Evolutionary conservation across 2,329 filamentous ascomycete species (phyloP).

Genomic region (Rhytidhysteron rufulum): DNA sequence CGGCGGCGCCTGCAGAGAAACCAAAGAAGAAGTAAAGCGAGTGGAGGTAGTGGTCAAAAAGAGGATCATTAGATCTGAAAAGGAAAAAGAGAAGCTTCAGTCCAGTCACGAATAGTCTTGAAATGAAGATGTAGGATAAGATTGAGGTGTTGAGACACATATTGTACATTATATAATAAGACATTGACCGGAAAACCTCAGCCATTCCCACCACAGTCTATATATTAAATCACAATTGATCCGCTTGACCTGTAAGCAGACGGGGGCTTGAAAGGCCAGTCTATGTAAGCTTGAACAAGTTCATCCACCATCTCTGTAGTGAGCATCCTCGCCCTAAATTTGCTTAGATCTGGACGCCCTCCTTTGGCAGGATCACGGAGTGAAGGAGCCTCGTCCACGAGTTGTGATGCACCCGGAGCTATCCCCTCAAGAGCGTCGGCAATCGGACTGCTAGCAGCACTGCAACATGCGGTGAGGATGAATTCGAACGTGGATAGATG

Average conservation of each 20-base stretch:
- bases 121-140: too few species aligned
- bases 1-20: constrained; percentile 1
- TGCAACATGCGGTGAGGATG: constrained; percentile 19
- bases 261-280: constrained; percentile 32
- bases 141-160: too few species aligned
- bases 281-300: constrained; percentile 24
- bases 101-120: too few species aligned
- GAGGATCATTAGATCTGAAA: too few species aligned
- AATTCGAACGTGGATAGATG: constrained; percentile 25
- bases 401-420: constrained; percentile 23
- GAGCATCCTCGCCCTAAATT: constrained; percentile 26
- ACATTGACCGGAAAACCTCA: too few species aligned
- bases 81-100: too few species aligned
- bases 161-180: too few species aligned
- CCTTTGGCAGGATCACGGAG: constrained; percentile 28
- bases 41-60: constrained; percentile 7
- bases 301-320: constrained; percentile 30
- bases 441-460: constrained; percentile 6
- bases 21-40: constrained; percentile 8
- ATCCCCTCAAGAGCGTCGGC: constrained; percentile 21
- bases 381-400: constrained; percentile 22
- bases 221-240: too few species aligned
- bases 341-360: constrained; percentile 26
- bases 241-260: too few species aligned
- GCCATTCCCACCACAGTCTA: too few species aligned